Conservation (phyloP, 129 eudicot genomes). For the Lonicera japonica region DNA sequence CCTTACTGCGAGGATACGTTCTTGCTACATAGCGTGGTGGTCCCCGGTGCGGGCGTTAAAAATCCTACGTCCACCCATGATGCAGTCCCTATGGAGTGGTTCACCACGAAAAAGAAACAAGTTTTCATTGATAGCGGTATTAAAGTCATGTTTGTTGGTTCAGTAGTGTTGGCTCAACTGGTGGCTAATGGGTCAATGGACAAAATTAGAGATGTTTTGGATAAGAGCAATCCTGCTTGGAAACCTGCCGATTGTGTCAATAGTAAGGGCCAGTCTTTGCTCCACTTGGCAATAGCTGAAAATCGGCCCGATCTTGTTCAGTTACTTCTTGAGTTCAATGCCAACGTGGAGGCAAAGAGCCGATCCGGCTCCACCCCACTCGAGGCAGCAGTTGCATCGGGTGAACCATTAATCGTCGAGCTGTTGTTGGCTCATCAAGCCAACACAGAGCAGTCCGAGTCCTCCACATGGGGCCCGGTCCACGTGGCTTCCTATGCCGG, state of each 20-base stretch:
- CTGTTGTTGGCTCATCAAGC: conserved; percentile 57
- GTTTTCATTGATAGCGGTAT: conserved; percentile 74
- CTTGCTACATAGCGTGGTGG: conserved; percentile 76
- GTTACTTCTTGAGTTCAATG: conserved; percentile 59
- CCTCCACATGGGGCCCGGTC: conserved; percentile 56
- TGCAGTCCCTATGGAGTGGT: conserved; percentile 68
- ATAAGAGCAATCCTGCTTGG: conserved; percentile 55
- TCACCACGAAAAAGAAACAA: conserved; percentile 60
- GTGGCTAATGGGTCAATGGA: conserved; percentile 46
- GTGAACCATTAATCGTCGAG: conserved; percentile 63
- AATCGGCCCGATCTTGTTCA: conserved; percentile 64
- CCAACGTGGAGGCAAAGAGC: conserved; percentile 45
- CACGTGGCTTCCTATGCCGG: conserved; percentile 61
- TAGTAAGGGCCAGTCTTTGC: conserved; percentile 57
- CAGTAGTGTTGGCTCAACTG: conserved; percentile 51
- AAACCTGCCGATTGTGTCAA: conserved; percentile 55
- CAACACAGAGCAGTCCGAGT: conserved; percentile 35
- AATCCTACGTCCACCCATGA: conserved; percentile 41
- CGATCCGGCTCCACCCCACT: conserved; percentile 57
- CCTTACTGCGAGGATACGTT: conserved; percentile 66
- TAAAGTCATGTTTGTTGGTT: conserved; percentile 68
- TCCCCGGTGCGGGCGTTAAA: conserved; percentile 67
- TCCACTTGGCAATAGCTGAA: conserved; percentile 61
- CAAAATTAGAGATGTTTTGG: conserved; percentile 60
- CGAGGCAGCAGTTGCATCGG: conserved; percentile 55